These are phyloP conservation scores for Calamus simplicifolius DNA, from an alignment of 176 grass and related monocot genomes.

Conservation along the genomic window DNA sequence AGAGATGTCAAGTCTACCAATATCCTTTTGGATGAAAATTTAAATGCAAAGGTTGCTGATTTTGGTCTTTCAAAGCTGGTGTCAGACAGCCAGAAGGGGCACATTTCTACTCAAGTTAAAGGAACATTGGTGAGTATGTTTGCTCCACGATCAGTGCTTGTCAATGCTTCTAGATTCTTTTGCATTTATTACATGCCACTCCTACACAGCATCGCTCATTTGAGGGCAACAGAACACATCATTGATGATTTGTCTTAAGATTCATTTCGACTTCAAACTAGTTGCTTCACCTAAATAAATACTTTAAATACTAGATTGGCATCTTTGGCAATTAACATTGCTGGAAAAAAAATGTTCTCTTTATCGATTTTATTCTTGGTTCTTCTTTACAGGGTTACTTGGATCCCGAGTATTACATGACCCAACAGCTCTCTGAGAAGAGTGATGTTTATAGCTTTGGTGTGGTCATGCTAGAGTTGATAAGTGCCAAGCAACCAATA, in stretches of 20 bases:
- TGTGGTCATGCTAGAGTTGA: slow-evolving; percentile 66
- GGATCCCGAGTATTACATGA: slow-evolving; percentile 97
- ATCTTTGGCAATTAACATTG: no score
- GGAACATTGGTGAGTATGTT: slow-evolving; percentile 60
- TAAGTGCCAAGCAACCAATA: slow-evolving; percentile 45
- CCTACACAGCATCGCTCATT: no score
- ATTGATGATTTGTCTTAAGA: no score
- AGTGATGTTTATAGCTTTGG: slow-evolving; percentile 87
- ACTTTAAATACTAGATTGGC: no score
- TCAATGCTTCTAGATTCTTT: no score
- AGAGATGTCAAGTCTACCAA: slow-evolving; percentile 88
- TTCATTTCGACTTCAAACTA: no score
- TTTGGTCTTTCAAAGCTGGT: slow-evolving; percentile 77
- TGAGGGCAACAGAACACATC: no score
- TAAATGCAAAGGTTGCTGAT: slow-evolving; percentile 84
- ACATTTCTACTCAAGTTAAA: slow-evolving; percentile 85
- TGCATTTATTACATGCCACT: no score
- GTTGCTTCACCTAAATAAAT: no score
- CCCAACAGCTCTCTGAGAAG: slow-evolving; percentile 66
- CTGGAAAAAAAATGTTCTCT: neutral
- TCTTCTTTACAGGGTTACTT: slow-evolving; percentile 51
- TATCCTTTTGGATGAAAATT: slow-evolving; percentile 74
- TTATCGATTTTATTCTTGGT: slow-evolving; percentile 1
- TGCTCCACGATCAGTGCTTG: no score
- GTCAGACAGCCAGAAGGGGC: slow-evolving; percentile 46